Evolutionary conservation across 352 stramenopile genomes (phyloP).

Genomic region (Elongisporangium undulatum): DNA sequence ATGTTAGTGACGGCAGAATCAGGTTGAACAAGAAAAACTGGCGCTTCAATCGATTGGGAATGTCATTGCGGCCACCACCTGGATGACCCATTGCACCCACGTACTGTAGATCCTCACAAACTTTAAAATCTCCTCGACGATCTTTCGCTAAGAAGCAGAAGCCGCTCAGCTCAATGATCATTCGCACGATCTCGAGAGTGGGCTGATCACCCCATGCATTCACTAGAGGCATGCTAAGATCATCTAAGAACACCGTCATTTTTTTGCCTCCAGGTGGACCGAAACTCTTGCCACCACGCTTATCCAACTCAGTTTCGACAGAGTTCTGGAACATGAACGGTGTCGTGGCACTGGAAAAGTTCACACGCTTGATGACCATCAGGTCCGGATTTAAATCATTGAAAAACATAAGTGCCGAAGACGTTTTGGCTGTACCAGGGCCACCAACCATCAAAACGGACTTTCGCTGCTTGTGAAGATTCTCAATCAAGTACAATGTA

Average conservation of each 20-base stretch:
- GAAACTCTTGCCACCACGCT: slow-evolving; percentile 97
- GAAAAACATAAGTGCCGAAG: slow-evolving; percentile 97
- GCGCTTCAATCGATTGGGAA: slow-evolving; percentile 98
- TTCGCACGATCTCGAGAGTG: slow-evolving; percentile 96
- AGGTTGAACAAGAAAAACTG: slow-evolving; percentile 99
- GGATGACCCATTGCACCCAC: slow-evolving; percentile 97
- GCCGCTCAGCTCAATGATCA: slow-evolving; percentile 95
- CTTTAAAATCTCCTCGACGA: slow-evolving; percentile 97
- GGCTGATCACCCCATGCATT: slow-evolving; percentile 98
- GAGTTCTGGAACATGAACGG: slow-evolving; percentile 98
- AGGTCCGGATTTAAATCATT: slow-evolving; percentile 90
- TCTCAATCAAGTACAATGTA: slow-evolving; percentile 90
- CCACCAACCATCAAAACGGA: slow-evolving; percentile 95
- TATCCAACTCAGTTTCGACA: slow-evolving; percentile 98
- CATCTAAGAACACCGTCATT: slow-evolving; percentile 99
- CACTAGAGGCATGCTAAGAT: slow-evolving; percentile 97
- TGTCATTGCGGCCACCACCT: slow-evolving; percentile 97
- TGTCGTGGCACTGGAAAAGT: slow-evolving; percentile 97
- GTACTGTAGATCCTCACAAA: slow-evolving; percentile 97
- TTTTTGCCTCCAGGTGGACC: slow-evolving; percentile 97
- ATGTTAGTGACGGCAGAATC: slow-evolving; percentile 95
- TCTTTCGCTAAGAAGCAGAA: slow-evolving; percentile 99
- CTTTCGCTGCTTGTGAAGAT: slow-evolving; percentile 93
- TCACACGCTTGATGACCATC: slow-evolving; percentile 97
- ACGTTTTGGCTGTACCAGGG: slow-evolving; percentile 97